These are phyloP conservation scores for Emergomyces orientalis DNA, from an alignment of 2,329 filamentous ascomycete species.

Conservation along the genomic window DNA sequence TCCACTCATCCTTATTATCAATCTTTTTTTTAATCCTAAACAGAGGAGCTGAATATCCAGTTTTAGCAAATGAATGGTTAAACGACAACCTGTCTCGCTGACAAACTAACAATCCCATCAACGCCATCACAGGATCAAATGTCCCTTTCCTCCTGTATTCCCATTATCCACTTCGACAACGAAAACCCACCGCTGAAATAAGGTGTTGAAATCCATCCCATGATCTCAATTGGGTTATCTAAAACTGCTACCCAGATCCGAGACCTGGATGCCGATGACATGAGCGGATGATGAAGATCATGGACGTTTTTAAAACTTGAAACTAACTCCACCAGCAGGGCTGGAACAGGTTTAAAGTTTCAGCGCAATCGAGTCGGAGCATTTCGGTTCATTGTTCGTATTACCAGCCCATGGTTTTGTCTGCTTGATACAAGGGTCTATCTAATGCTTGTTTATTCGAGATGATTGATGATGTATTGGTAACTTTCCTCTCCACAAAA, in stretches of 20 bases:
- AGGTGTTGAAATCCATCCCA: neutral
- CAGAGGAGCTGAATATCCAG: too few relatives aligned
- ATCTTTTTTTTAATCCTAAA: too few relatives aligned
- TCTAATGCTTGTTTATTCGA: neutral
- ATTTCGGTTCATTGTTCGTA: neutral
- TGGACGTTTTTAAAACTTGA: neutral
- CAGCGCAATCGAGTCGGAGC: neutral
- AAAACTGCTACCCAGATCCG: neutral
- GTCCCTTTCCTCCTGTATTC: too few relatives aligned
- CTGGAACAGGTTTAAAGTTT: neutral
- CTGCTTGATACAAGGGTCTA: neutral
- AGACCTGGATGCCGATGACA: neutral
- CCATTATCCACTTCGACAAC: neutral
- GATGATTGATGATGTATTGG: neutral
- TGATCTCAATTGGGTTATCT: slow-evolving; percentile 5
- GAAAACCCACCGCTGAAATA: neutral
- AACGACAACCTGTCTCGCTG: too few relatives aligned
- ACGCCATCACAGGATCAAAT: too few relatives aligned
- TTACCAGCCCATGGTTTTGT: neutral
- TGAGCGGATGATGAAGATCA: neutral
- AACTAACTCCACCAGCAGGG: neutral
- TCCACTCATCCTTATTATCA: too few relatives aligned
- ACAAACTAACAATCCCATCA: too few relatives aligned
- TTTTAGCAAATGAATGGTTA: too few relatives aligned
- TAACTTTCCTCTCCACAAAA: neutral